Evolutionary conservation across 495 filamentous ascomycete species (phyloP).

Genomic region (Acidomyces sp.): DNA sequence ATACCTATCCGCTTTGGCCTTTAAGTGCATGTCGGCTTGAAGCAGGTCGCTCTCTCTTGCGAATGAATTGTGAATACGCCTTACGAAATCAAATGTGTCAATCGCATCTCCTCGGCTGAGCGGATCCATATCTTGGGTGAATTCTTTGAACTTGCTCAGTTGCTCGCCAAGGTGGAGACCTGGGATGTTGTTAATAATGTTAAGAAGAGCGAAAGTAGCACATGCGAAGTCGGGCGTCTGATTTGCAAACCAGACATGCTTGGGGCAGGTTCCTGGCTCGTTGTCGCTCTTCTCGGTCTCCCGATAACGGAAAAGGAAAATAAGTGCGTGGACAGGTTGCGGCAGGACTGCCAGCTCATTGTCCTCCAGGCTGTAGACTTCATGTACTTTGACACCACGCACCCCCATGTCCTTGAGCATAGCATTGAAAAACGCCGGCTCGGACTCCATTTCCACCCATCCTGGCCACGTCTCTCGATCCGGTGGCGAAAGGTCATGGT

Average conservation of each 20-base stretch:
- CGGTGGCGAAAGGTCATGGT: neutral
- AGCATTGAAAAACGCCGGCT: conserved; percentile 74
- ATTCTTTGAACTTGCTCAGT: conserved; percentile 55
- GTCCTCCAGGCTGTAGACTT: conserved; percentile 64
- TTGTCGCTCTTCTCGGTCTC: conserved; percentile 40
- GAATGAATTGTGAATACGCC: conserved; percentile 74
- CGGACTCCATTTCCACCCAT: conserved; percentile 82
- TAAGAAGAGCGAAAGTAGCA: conserved; percentile 75
- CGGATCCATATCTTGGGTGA: conserved; percentile 53
- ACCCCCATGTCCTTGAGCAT: conserved; percentile 72
- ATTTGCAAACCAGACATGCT: conserved; percentile 85
- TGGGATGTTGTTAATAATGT: conserved; percentile 76
- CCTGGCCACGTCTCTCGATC: conserved; percentile 44
- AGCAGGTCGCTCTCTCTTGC: conserved; percentile 70
- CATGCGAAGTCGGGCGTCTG: conserved; percentile 77
- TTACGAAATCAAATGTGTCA: conserved; percentile 61
- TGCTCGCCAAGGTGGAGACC: conserved; percentile 50
- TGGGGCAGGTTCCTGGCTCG: conserved; percentile 39
- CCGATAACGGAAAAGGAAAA: conserved; percentile 68
- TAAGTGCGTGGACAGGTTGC: conserved; percentile 30
- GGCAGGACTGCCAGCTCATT: conserved; percentile 43
- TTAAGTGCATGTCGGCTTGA: conserved; percentile 56
- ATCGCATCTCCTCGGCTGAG: conserved; percentile 63
- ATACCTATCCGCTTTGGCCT: conserved; percentile 40
- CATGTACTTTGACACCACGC: conserved; percentile 57